These are phyloP conservation scores for Stephania cephalantha DNA, from an alignment of 164 flowering plant species.

Conservation along the genomic window DNA sequence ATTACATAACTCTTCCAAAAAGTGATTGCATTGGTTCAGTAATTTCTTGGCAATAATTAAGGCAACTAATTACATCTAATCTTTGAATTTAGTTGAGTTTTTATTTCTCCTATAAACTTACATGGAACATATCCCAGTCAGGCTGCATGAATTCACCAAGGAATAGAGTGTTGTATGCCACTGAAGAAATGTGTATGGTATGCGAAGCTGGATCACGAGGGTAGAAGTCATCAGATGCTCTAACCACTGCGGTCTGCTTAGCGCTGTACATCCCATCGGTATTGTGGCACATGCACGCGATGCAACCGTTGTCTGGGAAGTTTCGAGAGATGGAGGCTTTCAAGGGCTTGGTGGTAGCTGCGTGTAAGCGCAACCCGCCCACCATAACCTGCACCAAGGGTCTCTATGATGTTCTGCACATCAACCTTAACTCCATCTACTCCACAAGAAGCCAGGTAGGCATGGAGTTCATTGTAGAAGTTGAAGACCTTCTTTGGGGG, in stretches of 20 bases:
- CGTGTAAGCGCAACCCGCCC: slow-evolving; percentile 89
- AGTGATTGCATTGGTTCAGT: neutral
- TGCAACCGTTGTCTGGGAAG: slow-evolving; percentile 88
- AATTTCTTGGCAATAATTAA: neutral
- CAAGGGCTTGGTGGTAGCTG: slow-evolving; percentile 80
- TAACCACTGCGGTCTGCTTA: slow-evolving; percentile 78
- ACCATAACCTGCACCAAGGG: slow-evolving; percentile 89
- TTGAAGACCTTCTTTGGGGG: slow-evolving; percentile 81
- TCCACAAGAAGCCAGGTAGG: slow-evolving; percentile 87
- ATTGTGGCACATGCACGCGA: slow-evolving; percentile 88
- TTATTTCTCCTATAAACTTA: slow-evolving; percentile 26
- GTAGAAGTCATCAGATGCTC: slow-evolving; percentile 98
- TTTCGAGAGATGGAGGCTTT: slow-evolving; percentile 76
- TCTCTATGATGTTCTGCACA: slow-evolving; percentile 87
- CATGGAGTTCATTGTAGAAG: slow-evolving; percentile 90
- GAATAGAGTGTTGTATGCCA: slow-evolving; percentile 88
- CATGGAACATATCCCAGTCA: slow-evolving; percentile 99
- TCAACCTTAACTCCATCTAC: slow-evolving; percentile 95
- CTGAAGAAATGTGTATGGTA: slow-evolving; percentile 92
- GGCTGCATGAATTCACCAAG: slow-evolving; percentile 98
- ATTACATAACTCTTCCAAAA: neutral
- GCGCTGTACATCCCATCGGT: slow-evolving; percentile 85
- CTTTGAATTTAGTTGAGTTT: neutral
- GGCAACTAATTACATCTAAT: neutral
- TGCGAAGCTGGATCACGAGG: slow-evolving; percentile 97